Conservation (phyloP, 257 asterid genomes). For the Fraxinus anomala region DNA sequence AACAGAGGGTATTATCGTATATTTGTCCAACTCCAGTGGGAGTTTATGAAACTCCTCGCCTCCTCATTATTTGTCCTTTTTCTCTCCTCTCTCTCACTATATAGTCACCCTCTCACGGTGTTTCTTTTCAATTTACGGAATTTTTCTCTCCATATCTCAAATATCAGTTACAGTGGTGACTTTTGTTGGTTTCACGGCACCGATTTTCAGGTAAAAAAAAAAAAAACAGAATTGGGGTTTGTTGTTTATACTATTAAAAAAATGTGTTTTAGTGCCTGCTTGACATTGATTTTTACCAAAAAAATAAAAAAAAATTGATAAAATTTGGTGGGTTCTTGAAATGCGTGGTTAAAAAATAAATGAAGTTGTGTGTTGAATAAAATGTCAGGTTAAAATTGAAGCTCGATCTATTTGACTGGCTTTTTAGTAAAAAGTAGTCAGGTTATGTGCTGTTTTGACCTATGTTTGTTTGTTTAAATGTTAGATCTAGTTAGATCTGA, state of each 20-base stretch:
- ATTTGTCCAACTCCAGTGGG: not conserved
- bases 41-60: not conserved
- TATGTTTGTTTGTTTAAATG: not conserved
- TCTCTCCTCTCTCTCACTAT: not conserved
- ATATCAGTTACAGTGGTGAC: not conserved
- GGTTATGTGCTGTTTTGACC: not conserved
- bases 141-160: not conserved
- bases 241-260: not conserved
- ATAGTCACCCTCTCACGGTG: not conserved
- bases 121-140: not conserved
- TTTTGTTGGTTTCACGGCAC: not conserved
- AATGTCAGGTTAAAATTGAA: too few relatives aligned
- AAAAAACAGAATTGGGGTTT: not conserved
- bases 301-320: too few relatives aligned
- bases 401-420: too few relatives aligned
- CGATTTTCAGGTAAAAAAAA: not conserved
- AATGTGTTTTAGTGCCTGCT: not conserved
- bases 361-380: too few relatives aligned
- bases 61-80: not conserved
- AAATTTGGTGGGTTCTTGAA: too few relatives aligned
- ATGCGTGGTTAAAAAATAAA: too few relatives aligned
- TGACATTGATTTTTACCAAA: too few relatives aligned
- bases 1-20: not conserved
- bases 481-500: slow-evolving; percentile 5
- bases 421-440: too few relatives aligned